These are phyloP conservation scores for Lipomyces spencermartinsiae DNA, from an alignment of 805 yeast species.

Conservation along the genomic window DNA sequence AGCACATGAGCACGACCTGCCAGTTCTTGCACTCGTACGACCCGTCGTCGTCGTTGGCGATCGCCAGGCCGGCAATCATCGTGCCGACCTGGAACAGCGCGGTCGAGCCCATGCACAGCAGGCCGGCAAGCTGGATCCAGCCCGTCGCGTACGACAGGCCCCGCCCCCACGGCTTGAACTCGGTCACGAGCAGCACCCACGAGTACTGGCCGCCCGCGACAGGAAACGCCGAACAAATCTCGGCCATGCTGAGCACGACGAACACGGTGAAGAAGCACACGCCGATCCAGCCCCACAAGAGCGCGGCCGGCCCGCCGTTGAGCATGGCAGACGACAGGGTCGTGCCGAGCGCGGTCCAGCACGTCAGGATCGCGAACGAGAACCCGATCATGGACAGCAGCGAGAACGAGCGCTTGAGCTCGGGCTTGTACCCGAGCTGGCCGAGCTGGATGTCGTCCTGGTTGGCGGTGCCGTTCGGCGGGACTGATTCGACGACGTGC, in stretches of 20 bases:
- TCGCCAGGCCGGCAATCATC: slow-evolving; percentile 36
- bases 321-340: slow-evolving; percentile 65
- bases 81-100: slow-evolving; percentile 41
- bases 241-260: slow-evolving; percentile 69
- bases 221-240: slow-evolving; percentile 69
- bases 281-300: slow-evolving; percentile 67
- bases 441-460: slow-evolving; percentile 27
- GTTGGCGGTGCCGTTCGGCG: background rate
- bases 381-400: slow-evolving; percentile 55
- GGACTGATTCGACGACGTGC: too few species aligned
- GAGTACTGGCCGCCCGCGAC: slow-evolving; percentile 73
- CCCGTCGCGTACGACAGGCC: slow-evolving; percentile 34
- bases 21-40: slow-evolving; percentile 33
- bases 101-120: slow-evolving; percentile 43
- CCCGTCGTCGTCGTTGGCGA: slow-evolving; percentile 32
- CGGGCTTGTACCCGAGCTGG: slow-evolving; percentile 47
- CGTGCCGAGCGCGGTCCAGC: slow-evolving; percentile 69
- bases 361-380: slow-evolving; percentile 67
- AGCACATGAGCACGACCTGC: slow-evolving; percentile 38
- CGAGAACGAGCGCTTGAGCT: slow-evolving; percentile 64
- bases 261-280: slow-evolving; percentile 62
- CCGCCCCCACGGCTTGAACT: slow-evolving; percentile 34
- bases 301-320: slow-evolving; percentile 66
- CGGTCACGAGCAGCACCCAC: slow-evolving; percentile 52
- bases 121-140: slow-evolving; percentile 42